phyloP scores from a whole-genome alignment of 345 rosid species.

The Pseudoturritis turrita region DNA sequence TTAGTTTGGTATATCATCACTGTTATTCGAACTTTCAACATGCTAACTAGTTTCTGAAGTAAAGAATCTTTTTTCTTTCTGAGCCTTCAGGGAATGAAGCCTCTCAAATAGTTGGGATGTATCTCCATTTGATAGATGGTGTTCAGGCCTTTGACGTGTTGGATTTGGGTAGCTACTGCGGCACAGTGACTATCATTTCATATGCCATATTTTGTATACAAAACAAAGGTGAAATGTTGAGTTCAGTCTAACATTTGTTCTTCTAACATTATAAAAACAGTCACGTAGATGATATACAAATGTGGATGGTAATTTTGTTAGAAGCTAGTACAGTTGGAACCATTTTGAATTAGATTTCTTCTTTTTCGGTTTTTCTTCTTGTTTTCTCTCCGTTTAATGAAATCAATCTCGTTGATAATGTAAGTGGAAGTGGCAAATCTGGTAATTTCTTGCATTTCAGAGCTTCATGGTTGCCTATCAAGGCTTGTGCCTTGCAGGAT shows the following conservation, averaged over 20 bases:
- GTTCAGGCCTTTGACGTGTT: background rate
- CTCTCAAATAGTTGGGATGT: conserved; percentile 53
- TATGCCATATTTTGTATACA: conserved; percentile 17
- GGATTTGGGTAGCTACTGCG: background rate
- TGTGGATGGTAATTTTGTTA: background rate
- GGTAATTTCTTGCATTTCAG: background rate
- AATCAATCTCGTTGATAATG: background rate
- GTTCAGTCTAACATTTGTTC: conserved; percentile 3
- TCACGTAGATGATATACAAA: conserved; percentile 6
- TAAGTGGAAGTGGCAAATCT: background rate
- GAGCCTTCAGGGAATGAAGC: conserved; percentile 70
- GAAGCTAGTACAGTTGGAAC: background rate
- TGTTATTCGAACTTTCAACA: background rate
- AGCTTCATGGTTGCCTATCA: background rate
- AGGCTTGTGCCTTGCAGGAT: background rate
- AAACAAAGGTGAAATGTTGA: conserved; percentile 7
- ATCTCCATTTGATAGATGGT: background rate
- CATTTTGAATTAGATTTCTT: background rate
- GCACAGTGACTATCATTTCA: background rate
- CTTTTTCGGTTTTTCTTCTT: background rate
- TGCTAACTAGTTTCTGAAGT: background rate
- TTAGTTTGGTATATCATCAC: background rate
- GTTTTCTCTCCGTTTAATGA: background rate
- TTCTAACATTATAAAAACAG: background rate
- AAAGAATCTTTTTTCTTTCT: background rate